phyloP scores from a whole-genome alignment of 75 land plant genomes.

The Cryptomeria japonica region DNA sequence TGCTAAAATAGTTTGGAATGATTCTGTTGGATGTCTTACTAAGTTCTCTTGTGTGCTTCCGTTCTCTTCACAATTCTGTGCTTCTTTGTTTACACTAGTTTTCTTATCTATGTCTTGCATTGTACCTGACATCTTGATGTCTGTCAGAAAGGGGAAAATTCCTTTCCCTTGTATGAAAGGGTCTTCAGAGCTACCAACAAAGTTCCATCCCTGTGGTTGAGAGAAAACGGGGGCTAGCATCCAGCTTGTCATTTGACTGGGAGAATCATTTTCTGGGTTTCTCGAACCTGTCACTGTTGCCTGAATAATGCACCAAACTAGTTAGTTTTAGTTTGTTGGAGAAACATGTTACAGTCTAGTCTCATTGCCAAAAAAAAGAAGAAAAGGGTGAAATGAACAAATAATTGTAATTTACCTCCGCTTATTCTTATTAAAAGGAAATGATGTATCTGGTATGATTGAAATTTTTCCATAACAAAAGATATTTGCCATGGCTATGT shows the following conservation, averaged over 20 bases:
- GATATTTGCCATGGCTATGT: not conserved
- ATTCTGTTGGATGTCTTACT: conserved; percentile 6
- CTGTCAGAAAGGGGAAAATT: not conserved
- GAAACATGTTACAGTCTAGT: not conserved
- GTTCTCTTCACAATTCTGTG: not conserved
- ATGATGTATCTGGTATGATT: not conserved
- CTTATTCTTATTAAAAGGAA: not conserved
- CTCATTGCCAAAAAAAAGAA: not conserved
- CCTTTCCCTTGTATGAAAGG: not conserved
- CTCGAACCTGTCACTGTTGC: conserved; percentile 1
- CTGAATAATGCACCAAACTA: not conserved
- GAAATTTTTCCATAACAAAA: not conserved
- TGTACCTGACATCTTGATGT: not conserved
- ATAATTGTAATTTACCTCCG: not conserved
- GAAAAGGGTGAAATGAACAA: not conserved
- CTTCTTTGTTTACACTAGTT: conserved; percentile 4
- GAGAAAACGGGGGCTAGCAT: conserved; percentile 10
- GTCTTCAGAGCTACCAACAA: not conserved
- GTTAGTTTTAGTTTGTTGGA: not conserved
- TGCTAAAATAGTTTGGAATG: conserved; percentile 1
- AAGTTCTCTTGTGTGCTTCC: conserved; percentile 11
- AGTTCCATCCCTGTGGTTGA: conserved; percentile 7
- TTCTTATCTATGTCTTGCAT: not conserved
- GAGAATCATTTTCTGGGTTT: conserved; percentile 6
- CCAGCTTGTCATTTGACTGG: conserved; percentile 7